phyloP scores from a whole-genome alignment of 2,329 filamentous ascomycete species.

The Aspergillus sergii region DNA sequence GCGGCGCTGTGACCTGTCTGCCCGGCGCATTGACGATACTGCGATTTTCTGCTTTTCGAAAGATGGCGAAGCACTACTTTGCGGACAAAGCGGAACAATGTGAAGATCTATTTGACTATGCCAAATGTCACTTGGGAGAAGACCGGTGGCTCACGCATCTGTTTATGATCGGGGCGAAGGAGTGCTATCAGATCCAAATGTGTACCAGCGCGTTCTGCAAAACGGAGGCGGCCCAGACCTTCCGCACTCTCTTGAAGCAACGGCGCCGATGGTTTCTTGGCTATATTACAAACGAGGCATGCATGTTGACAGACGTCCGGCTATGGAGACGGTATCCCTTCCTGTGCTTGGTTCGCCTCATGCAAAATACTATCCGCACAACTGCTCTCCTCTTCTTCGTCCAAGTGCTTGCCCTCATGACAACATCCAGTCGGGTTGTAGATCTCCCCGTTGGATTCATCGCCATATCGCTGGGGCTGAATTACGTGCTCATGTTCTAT shows the following conservation, averaged over 20 bases:
- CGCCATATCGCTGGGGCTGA: constrained; percentile 85
- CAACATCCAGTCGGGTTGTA: constrained; percentile 74
- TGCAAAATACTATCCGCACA: constrained; percentile 94
- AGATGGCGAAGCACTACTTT: constrained; percentile 98
- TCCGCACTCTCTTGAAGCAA: constrained; percentile 85
- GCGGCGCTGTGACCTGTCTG: constrained; percentile 90
- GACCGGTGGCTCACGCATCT: constrained; percentile 97
- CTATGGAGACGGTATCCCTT: constrained; percentile 91
- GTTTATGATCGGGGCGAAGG: constrained; percentile 96
- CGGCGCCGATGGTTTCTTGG: constrained; percentile 94
- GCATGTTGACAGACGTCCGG: constrained; percentile 93
- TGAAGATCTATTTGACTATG: constrained; percentile 94
- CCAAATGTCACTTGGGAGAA: constrained; percentile 92
- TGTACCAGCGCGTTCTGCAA: constrained; percentile 98
- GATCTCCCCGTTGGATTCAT: constrained; percentile 93
- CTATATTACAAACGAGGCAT: constrained; percentile 97
- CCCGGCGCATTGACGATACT: constrained; percentile 95
- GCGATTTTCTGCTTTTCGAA: constrained; percentile 91
- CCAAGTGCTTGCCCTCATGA: constrained; percentile 82
- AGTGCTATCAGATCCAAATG: constrained; percentile 95
- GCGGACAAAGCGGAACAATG: constrained; percentile 95
- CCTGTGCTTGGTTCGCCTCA: constrained; percentile 82
- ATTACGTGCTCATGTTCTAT: constrained; percentile 95
- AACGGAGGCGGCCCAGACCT: constrained; percentile 92
- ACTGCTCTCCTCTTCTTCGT: constrained; percentile 94